Base-by-base conservation (phyloP, 2,329 filamentous ascomycete genomes). In the Verticillium dahliae region DNA sequence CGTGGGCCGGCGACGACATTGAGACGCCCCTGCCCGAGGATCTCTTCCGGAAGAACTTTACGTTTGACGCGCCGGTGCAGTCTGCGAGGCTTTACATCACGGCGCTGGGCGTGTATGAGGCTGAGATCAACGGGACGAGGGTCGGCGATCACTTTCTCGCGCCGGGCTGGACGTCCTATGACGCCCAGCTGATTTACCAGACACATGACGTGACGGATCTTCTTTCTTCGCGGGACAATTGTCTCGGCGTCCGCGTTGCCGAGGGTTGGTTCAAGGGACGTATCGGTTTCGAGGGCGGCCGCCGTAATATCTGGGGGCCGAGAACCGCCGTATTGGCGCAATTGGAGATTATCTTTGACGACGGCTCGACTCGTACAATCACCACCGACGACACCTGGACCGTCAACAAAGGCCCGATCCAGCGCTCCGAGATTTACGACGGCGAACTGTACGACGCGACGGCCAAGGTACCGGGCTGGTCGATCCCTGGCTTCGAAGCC, bases 141-240 rank as follows among this genome's bases (percentile, higher is more conserved):
- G 74, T 82, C 2, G 76, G 76, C 0, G 74, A 77, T 38, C 61
- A 70, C 4, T 73, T 76, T 4, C 70, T 84, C 39, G 78, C 81
- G 22, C 82, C 82, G 0, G 82, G 82, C 0, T 85, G 81, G 79
- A 78, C 79, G 54, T 76, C 76, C 2, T 86, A 85, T 63, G 70
- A 76, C 0, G 69, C 79, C 56, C 74, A 82, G 0, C 75, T 80
- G n/a, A 72, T 76, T 1, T 87, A 85, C 62, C 77, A 85, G 61
- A 80, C 78, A 0, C 82, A 80, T 60, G 81, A 86, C 62, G 78
- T 85, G 1, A 77, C 76, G 0, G 57, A 64, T 4, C 45, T 52
- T 18, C 18, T 52, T 9, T 52, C 45, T 13, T 52, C 45, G 13
- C 45, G 22, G 18, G 76, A 78, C 60, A 71, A 70, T 60, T 69